Evolutionary conservation across 352 stramenopile genomes (phyloP).

Genomic region (Phytophthora ramorum): DNA sequence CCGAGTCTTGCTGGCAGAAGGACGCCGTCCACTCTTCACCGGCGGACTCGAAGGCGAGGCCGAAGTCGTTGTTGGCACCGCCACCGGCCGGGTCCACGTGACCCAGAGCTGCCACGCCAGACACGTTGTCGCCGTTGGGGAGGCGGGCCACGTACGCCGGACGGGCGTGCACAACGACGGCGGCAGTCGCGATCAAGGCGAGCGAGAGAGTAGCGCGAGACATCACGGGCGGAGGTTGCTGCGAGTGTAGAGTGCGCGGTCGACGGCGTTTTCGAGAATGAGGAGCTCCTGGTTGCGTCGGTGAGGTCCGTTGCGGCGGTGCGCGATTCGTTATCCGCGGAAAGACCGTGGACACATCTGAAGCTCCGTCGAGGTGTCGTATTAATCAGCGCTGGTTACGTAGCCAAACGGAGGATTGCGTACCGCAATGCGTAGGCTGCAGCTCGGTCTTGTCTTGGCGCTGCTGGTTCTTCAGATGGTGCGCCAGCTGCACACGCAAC

Average conservation of each 20-base stretch:
- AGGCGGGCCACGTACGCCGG: conserved; percentile 33
- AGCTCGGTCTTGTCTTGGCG: not conserved
- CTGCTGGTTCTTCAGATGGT: conserved; percentile 19
- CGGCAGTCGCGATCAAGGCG: conserved; percentile 19
- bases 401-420: no score
- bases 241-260: conserved; percentile 1
- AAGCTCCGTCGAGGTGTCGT: conserved; percentile 18
- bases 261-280: conserved; percentile 15
- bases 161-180: conserved; percentile 25
- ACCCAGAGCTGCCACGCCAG: conserved; percentile 40
- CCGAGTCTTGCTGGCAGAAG: conserved; percentile 68
- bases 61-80: conserved; percentile 52
- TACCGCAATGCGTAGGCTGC: no score
- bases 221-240: conserved; percentile 9
- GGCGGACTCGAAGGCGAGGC: conserved; percentile 37
- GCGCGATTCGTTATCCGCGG: conserved; percentile 12
- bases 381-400: conserved; percentile 12
- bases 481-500: conserved; percentile 4
- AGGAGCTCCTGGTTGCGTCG: not conserved
- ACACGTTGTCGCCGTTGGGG: conserved; percentile 44
- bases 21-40: conserved; percentile 40
- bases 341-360: conserved; percentile 24
- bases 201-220: conserved; percentile 21
- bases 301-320: not conserved
- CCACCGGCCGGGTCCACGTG: conserved; percentile 39